Percentiles rank a stretch among this genome's conserved stretches.
These are phyloP conservation scores for Aureobasidium zeae DNA, from an alignment of 2,329 filamentous ascomycete species.

Conservation along the genomic window DNA sequence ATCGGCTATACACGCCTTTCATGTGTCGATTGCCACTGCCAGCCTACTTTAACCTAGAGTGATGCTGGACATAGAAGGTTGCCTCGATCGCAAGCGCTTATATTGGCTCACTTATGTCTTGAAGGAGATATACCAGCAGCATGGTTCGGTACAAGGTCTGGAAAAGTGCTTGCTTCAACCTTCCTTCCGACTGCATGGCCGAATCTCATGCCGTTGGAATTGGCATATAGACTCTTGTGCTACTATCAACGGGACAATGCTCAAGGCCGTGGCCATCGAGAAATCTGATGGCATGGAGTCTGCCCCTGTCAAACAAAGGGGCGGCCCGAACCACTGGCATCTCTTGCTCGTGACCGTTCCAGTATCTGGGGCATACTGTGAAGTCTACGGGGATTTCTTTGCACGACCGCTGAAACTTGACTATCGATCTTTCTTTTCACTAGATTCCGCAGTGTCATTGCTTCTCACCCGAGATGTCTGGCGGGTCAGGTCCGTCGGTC, in stretches of 20 bases:
- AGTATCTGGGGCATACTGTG: conserved; percentile 3
- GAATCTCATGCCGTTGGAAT: conserved; percentile 7
- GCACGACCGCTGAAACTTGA: conserved; percentile 14
- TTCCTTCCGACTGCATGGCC: background rate
- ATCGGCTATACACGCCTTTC: background rate
- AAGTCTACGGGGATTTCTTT: conserved; percentile 9
- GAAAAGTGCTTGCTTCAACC: background rate
- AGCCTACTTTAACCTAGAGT: background rate
- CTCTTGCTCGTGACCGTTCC: conserved; percentile 5
- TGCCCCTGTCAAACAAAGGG: background rate
- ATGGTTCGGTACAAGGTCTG: conserved; percentile 9
- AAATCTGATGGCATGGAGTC: background rate
- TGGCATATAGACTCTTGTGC: conserved; percentile 1
- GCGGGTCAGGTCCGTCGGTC: conserved; percentile 6
- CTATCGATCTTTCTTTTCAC: conserved; percentile 15
- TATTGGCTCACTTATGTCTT: conserved; percentile 7
- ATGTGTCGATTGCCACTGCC: background rate
- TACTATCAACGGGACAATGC: conserved; percentile 1
- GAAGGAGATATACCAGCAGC: background rate
- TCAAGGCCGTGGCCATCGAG: background rate
- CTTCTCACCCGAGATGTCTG: conserved; percentile 4
- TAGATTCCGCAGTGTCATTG: no score
- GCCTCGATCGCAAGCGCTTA: conserved; percentile 1
- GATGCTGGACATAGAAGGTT: background rate
- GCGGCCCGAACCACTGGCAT: background rate